Base-by-base conservation (phyloP, 176 grass and related monocot genomes). In the Avena eriantha region DNA sequence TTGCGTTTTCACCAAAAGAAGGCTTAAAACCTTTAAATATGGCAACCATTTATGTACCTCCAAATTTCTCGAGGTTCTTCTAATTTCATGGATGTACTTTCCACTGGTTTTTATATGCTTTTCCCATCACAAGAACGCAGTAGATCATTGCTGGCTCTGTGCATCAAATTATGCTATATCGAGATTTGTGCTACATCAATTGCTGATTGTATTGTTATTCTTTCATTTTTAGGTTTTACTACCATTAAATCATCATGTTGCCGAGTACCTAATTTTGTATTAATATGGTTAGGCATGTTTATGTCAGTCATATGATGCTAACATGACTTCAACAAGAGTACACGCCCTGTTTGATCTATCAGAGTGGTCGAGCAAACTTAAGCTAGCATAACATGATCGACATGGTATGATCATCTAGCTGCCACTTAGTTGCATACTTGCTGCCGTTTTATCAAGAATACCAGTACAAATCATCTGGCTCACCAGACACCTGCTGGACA, bases 261-360 rank as follows among this genome's bases (percentile, higher is more conserved):
- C 73, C 84, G 78, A 68, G 36, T 67, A 76, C 39, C 36, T 59
- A 49, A 75, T 80, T 91, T 77, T 80, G 29, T 74, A 16, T 49
- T 31, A 80, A 76, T 69, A 80, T 73, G 55, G 57, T 33, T 80
- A 83, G 15, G n/a, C 22, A 78, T 82, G 43, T 63, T 78, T 63
- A 65, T 78, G 43, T 82, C 54, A 83, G 43, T 79, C 55, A 77
- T 56, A 82, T 49, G 36, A 76, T 69, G 49, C 81, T 80, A 84
- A 60, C n/a, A 58, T 87, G 24, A 80, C 54, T 58, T 84, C 10
- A 74, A 36, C 24, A 83, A 82, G 56, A 84, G 35, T 67, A 84
- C 58, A 66, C 1, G 3, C 23, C 58, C 77, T 50, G 79, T 80
- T 80, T 80, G 18, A 67, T 90, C 76, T 77, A 57, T 83, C 58